These are phyloP conservation scores for Misopates orontium DNA, from an alignment of 257 asterid genomes.

Conservation along the genomic window DNA sequence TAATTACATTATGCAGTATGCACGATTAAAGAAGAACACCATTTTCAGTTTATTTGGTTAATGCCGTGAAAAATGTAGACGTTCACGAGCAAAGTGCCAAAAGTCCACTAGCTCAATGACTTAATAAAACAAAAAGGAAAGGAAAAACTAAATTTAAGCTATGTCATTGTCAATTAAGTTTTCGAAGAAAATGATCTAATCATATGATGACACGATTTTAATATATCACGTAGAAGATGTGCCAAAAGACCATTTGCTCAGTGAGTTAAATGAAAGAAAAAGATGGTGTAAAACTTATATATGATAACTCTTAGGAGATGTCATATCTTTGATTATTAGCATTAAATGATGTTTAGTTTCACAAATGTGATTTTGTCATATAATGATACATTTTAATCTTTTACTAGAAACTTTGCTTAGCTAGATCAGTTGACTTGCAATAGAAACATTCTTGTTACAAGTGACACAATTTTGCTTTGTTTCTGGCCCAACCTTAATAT, in stretches of 20 bases:
- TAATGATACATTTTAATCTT: constrained; percentile 7
- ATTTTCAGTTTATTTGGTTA: not conserved
- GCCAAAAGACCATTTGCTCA: no score
- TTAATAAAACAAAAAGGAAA: not conserved
- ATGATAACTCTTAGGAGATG: no score
- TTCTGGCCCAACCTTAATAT: constrained; percentile 5
- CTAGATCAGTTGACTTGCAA: no score
- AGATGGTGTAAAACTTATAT: no score
- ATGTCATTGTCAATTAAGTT: not conserved
- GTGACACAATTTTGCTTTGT: not conserved
- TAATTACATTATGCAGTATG: not conserved
- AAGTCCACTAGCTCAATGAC: no score
- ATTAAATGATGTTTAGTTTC: no score
- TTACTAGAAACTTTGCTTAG: no score
- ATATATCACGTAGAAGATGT: no score
- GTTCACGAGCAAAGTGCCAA: no score
- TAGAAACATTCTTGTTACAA: not conserved
- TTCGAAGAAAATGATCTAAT: not conserved
- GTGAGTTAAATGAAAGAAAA: no score
- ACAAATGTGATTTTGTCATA: no score
- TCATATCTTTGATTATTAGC: no score
- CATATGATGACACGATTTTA: not conserved
- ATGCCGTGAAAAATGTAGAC: not conserved
- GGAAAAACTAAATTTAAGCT: not conserved
- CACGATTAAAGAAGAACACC: constrained; percentile 2